Percentiles rank a stretch among this genome's conserved stretches.
These are phyloP conservation scores for Geranium brycei DNA, from an alignment of 345 rosid genomes.

Conservation along the genomic window DNA sequence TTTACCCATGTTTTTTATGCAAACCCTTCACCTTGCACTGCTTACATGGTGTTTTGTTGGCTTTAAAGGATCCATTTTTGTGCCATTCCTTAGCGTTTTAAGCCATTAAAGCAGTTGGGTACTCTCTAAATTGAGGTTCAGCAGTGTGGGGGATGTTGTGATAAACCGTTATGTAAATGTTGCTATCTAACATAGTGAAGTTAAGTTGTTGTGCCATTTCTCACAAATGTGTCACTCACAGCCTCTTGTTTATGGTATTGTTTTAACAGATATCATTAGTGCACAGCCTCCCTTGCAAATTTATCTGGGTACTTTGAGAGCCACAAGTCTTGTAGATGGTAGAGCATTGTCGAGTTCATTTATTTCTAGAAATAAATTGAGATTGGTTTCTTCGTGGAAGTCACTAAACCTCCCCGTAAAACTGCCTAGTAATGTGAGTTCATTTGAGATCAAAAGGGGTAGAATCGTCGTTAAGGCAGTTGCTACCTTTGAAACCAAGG, in stretches of 20 bases:
- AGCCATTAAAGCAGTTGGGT: not conserved
- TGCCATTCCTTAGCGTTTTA: not conserved
- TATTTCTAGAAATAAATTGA: too few species aligned
- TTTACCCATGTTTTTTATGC: not conserved
- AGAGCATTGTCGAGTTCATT: not conserved
- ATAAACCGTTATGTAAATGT: too few species aligned
- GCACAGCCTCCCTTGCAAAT: not conserved
- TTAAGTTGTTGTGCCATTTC: not conserved
- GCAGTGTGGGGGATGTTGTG: too few species aligned
- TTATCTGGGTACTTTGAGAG: not conserved
- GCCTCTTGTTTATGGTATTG: not conserved
- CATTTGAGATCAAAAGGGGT: not conserved
- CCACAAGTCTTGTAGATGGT: not conserved
- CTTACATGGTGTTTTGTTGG: too few species aligned
- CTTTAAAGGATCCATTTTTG: not conserved
- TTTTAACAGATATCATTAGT: not conserved
- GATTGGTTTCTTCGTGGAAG: not conserved
- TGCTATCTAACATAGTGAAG: too few species aligned
- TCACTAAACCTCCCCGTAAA: not conserved
- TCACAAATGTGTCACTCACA: too few species aligned
- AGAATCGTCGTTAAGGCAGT: not conserved
- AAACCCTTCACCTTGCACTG: not conserved
- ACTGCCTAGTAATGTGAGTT: not conserved
- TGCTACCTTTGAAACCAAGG: conserved; percentile 7
- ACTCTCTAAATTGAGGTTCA: not conserved